Conservation (phyloP, 208 protist genomes). For the Jaenimonas drosophilae region DNA sequence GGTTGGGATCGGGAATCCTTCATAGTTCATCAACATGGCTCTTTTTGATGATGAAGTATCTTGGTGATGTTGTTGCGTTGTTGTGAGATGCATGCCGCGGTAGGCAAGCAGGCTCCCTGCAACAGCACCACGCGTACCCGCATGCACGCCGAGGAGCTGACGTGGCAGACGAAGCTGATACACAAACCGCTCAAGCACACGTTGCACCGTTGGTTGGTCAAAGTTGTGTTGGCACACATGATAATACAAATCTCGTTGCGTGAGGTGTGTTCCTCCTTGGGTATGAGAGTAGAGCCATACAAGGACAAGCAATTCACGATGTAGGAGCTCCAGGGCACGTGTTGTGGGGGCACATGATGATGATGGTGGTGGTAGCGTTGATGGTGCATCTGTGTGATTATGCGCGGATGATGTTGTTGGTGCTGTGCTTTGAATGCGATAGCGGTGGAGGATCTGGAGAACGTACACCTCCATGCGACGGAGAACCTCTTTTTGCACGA, state of each 20-base stretch:
- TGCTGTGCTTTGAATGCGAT: background rate
- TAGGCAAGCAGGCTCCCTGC: constrained; percentile 31
- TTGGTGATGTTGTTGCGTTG: no score
- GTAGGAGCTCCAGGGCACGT: background rate
- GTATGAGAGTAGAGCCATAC: constrained; percentile 32
- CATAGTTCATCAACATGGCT: constrained; percentile 5
- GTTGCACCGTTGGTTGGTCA: constrained; percentile 39
- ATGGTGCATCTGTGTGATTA: background rate
- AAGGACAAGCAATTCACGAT: constrained; percentile 37
- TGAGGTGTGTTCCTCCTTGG: constrained; percentile 21
- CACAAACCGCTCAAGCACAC: constrained; percentile 28
- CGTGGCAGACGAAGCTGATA: constrained; percentile 36
- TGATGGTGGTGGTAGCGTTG: background rate
- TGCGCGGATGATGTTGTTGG: background rate
- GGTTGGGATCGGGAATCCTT: constrained; percentile 19
- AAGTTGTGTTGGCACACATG: constrained; percentile 46
- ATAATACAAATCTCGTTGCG: constrained; percentile 82
- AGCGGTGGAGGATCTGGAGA: constrained; percentile 7
- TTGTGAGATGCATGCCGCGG: constrained; percentile 17
- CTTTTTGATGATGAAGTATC: no score
- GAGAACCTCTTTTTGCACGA: constrained; percentile 29
- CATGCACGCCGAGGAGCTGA: constrained; percentile 49
- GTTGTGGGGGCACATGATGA: background rate
- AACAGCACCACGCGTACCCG: constrained; percentile 55
- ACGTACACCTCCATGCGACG: constrained; percentile 60